Percentiles rank a stretch among this genome's conserved stretches.
These are phyloP conservation scores for Plantago coronopus DNA, from an alignment of 305 asterid genomes.

Conservation along the genomic window DNA sequence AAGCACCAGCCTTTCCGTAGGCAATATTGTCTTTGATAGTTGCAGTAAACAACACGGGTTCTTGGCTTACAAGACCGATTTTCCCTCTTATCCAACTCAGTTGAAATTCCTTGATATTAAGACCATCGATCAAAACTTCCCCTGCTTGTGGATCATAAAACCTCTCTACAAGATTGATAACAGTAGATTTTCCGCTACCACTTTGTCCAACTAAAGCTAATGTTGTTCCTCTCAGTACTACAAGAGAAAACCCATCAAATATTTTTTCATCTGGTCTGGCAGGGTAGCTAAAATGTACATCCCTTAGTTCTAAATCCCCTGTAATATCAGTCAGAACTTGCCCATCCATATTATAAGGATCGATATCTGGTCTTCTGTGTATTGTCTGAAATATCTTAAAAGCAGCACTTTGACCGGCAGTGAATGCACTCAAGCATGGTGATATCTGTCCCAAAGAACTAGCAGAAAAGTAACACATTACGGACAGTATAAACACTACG, in stretches of 20 bases:
- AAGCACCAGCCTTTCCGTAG: constrained; percentile 54
- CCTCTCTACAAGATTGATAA: constrained; percentile 55
- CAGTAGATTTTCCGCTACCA: constrained; percentile 71
- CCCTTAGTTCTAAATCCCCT: constrained; percentile 48
- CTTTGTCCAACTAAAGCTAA: constrained; percentile 67
- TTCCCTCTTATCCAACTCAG: constrained; percentile 62
- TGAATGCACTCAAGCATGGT: constrained; percentile 57
- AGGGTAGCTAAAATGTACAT: constrained; percentile 60
- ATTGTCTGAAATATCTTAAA: constrained; percentile 47
- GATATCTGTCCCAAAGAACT: constrained; percentile 67
- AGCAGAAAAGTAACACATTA: not conserved
- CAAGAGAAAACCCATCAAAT: constrained; percentile 40
- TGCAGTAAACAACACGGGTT: constrained; percentile 53
- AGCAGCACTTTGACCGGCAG: constrained; percentile 58
- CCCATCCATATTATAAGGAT: constrained; percentile 43
- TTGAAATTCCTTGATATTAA: constrained; percentile 58
- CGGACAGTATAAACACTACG: not conserved
- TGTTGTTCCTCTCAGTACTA: constrained; percentile 45
- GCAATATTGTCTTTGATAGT: constrained; percentile 60
- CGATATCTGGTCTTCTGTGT: constrained; percentile 47
- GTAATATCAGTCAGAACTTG: constrained; percentile 30
- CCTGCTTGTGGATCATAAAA: constrained; percentile 72
- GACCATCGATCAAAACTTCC: constrained; percentile 55
- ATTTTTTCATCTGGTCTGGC: constrained; percentile 48
- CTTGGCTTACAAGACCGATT: constrained; percentile 70